Percentiles rank a stretch among this genome's conserved stretches.
These are phyloP conservation scores for Hyaloperonospora brassicae DNA, from an alignment of 352 stramenopile genomes.

Conservation along the genomic window DNA sequence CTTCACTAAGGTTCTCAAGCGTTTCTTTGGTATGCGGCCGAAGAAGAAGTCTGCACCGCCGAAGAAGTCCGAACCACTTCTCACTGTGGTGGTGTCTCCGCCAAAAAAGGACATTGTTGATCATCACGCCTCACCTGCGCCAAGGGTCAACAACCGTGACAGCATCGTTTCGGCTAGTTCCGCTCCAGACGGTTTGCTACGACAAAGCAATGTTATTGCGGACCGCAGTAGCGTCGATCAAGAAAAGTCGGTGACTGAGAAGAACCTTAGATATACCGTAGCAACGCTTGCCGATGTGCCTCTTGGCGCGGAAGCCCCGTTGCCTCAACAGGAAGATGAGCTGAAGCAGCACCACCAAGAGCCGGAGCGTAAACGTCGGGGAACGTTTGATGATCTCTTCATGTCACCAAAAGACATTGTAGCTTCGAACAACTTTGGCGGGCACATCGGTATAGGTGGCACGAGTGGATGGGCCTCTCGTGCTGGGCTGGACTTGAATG, in stretches of 20 bases:
- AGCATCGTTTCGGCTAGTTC: conserved; percentile 2
- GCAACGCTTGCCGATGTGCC: conserved; percentile 10
- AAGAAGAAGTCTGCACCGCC: conserved; percentile 16
- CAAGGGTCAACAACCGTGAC: background rate
- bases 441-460: conserved; percentile 7
- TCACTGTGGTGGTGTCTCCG: background rate
- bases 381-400: conserved; percentile 74
- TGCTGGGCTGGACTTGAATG: conserved; percentile 9
- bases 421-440: conserved; percentile 1
- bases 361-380: conserved; percentile 32
- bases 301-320: conserved; percentile 7
- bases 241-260: conserved; percentile 4
- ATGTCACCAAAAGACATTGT: conserved; percentile 39
- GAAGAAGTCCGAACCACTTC: conserved; percentile 6
- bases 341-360: conserved; percentile 5
- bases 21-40: conserved; percentile 52
- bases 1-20: conserved; percentile 50
- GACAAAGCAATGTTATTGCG: conserved; percentile 20
- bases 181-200: conserved; percentile 7
- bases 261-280: conserved; percentile 34
- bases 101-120: conserved; percentile 8
- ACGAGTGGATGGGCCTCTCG: conserved; percentile 11
- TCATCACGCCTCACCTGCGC: background rate
- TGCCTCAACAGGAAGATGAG: background rate
- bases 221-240: conserved; percentile 12